These are phyloP conservation scores for Dryas drummondii DNA, from an alignment of 306 rosid species.

Conservation along the genomic window DNA sequence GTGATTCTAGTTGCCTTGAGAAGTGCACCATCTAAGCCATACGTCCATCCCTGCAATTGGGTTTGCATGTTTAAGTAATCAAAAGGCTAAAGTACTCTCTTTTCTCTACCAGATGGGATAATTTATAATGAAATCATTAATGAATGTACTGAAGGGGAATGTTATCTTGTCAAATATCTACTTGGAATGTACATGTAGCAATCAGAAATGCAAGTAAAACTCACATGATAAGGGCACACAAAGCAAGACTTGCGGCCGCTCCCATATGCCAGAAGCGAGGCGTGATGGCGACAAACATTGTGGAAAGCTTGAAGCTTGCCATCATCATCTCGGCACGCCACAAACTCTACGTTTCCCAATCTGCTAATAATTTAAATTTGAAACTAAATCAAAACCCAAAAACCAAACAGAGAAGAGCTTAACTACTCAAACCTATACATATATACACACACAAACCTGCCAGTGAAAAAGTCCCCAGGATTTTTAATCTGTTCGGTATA, in stretches of 20 bases:
- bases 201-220: slow-evolving; percentile 22
- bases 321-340: slow-evolving; percentile 67
- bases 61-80: background rate
- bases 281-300: slow-evolving; percentile 92
- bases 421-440: slow-evolving; percentile 4
- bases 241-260: slow-evolving; percentile 78
- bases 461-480: slow-evolving; percentile 67
- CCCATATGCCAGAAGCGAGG: slow-evolving; percentile 73
- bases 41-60: slow-evolving; percentile 80
- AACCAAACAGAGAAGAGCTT: slow-evolving; percentile 38
- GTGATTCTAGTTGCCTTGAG: slow-evolving; percentile 72
- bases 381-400: slow-evolving; percentile 1
- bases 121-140: background rate
- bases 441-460: slow-evolving; percentile 48
- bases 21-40: slow-evolving; percentile 79
- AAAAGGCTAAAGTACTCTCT: background rate
- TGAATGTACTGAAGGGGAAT: too few species aligned
- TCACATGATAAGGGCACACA: slow-evolving; percentile 95
- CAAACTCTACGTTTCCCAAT: slow-evolving; percentile 71
- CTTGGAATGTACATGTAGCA: background rate
- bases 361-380: slow-evolving; percentile 32
- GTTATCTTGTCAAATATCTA: too few species aligned
- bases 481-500: slow-evolving; percentile 59
- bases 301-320: slow-evolving; percentile 70
- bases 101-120: background rate